A percentile compares a stretch with the other conserved stretches of the same genome.
Conservation (phyloP, 768 basidiomycete genomes). For the Exsudoporus frostii region DNA sequence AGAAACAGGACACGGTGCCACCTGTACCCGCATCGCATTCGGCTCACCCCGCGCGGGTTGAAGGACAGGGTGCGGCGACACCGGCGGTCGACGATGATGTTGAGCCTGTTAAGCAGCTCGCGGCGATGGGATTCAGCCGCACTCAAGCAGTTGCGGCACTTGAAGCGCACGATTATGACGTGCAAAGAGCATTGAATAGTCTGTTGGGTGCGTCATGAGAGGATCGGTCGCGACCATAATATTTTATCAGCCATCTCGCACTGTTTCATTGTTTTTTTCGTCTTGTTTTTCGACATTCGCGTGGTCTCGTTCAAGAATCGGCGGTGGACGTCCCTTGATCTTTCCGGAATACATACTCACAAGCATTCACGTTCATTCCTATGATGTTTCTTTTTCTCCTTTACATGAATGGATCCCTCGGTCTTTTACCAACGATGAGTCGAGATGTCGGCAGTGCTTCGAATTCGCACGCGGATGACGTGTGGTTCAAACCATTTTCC, state of each 20-base stretch:
- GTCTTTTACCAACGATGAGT: slow-evolving; percentile 5
- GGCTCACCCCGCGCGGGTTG: slow-evolving; percentile 42
- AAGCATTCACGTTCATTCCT: slow-evolving; percentile 30
- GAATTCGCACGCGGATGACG: slow-evolving; percentile 15
- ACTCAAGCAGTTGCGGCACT: slow-evolving; percentile 78
- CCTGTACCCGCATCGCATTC: slow-evolving; percentile 36
- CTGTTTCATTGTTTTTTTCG: not conserved
- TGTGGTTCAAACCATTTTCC: slow-evolving; percentile 8
- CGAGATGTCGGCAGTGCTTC: not conserved
- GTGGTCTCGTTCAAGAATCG: slow-evolving; percentile 14
- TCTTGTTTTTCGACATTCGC: slow-evolving; percentile 1
- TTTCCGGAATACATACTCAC: slow-evolving; percentile 27
- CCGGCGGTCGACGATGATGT: slow-evolving; percentile 69
- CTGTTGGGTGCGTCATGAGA: slow-evolving; percentile 45
- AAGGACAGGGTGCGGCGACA: slow-evolving; percentile 41
- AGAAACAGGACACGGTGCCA: slow-evolving; percentile 56
- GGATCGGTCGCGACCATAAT: slow-evolving; percentile 3
- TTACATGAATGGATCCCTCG: slow-evolving; percentile 18
- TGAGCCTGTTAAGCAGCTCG: slow-evolving; percentile 73
- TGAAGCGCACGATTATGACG: slow-evolving; percentile 80
- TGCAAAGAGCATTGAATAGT: slow-evolving; percentile 74
- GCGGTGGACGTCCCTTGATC: slow-evolving; percentile 14
- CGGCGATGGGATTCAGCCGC: slow-evolving; percentile 89
- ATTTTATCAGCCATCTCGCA: slow-evolving; percentile 18
- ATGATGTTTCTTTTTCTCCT: slow-evolving; percentile 2